Percentiles rank a stretch among this genome's conserved stretches.
phyloP scores from a whole-genome alignment of 371 early-diverging fungal species.

The Parasitella parasitica region DNA sequence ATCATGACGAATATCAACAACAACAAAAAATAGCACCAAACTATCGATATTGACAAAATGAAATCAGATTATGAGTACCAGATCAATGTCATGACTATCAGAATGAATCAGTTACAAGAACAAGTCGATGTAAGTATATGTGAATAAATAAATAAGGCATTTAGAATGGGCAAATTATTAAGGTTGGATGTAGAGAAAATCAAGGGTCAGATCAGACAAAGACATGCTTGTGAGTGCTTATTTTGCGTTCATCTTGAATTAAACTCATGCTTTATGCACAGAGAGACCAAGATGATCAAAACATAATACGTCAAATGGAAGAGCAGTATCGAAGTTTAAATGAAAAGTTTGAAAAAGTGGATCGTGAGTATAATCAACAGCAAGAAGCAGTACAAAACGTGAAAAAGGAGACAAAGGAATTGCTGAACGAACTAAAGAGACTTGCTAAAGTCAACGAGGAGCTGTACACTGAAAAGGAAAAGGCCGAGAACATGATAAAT shows the following conservation, averaged over 20 bases:
- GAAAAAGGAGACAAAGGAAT: slow-evolving; percentile 68
- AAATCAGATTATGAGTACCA: slow-evolving; percentile 64
- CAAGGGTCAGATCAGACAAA: neutral
- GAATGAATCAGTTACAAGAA: slow-evolving; percentile 39
- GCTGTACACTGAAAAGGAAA: slow-evolving; percentile 47
- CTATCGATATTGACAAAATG: slow-evolving; percentile 25
- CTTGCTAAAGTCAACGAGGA: slow-evolving; percentile 66
- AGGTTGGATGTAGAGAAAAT: neutral
- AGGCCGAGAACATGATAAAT: slow-evolving; percentile 26
- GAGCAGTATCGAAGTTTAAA: slow-evolving; percentile 19
- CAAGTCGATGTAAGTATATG: slow-evolving; percentile 14
- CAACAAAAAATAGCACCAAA: neutral
- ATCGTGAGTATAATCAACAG: slow-evolving; percentile 63
- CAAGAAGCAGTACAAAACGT: slow-evolving; percentile 70
- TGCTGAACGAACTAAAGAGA: slow-evolving; percentile 69
- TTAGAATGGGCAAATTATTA: neutral
- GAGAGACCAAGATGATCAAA: slow-evolving; percentile 13
- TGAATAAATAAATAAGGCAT: too few species aligned
- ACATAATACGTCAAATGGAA: slow-evolving; percentile 14
- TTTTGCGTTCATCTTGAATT: neutral
- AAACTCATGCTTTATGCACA: neutral
- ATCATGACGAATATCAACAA: neutral
- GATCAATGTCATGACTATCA: slow-evolving; percentile 42
- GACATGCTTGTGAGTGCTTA: too few species aligned
- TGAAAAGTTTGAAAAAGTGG: slow-evolving; percentile 47